Evolutionary conservation across 176 grass and related monocot genomes (phyloP).

Genomic region (Eleusine indica): DNA sequence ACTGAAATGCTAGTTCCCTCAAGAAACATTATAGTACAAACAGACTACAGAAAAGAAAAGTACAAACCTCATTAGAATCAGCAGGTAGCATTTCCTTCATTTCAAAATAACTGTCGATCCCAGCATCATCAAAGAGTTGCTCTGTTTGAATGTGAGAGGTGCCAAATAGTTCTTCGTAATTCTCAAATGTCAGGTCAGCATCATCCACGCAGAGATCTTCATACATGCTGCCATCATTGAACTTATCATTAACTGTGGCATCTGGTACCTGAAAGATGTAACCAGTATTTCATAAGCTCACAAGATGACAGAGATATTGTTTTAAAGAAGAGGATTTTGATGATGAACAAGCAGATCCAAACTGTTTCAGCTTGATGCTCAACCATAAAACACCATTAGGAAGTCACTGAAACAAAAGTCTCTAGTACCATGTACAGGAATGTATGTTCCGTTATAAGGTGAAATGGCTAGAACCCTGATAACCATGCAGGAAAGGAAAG

Average conservation of each 20-base stretch:
- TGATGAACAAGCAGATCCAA: background rate
- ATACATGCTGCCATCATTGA: conserved; percentile 73
- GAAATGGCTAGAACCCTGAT: background rate
- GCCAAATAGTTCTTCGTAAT: conserved; percentile 93
- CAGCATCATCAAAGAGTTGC: conserved; percentile 92
- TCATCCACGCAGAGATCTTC: conserved; percentile 75
- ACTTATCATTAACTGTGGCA: conserved; percentile 49
- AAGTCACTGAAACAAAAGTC: background rate
- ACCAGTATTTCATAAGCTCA: conserved; percentile 33
- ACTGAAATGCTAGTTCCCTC: background rate
- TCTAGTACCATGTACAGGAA: background rate
- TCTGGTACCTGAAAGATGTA: conserved; percentile 43
- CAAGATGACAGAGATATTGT: background rate
- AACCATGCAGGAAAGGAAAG: background rate
- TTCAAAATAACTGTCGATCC: conserved; percentile 82
- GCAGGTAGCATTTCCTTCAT: conserved; percentile 61
- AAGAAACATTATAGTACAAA: background rate
- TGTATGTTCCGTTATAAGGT: background rate
- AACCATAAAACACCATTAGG: background rate
- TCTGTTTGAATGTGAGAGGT: conserved; percentile 60
- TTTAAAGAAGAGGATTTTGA: conserved; percentile 1
- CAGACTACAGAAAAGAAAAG: background rate
- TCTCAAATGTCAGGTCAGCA: conserved; percentile 77
- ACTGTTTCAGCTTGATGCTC: conserved; percentile 5
- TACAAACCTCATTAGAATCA: conserved; percentile 52